Evolutionary conservation across 2,329 filamentous ascomycete species (phyloP), one percentile per base, ranked within the genome.

Genomic region (Pseudogymnoascus pannorum): DNA sequence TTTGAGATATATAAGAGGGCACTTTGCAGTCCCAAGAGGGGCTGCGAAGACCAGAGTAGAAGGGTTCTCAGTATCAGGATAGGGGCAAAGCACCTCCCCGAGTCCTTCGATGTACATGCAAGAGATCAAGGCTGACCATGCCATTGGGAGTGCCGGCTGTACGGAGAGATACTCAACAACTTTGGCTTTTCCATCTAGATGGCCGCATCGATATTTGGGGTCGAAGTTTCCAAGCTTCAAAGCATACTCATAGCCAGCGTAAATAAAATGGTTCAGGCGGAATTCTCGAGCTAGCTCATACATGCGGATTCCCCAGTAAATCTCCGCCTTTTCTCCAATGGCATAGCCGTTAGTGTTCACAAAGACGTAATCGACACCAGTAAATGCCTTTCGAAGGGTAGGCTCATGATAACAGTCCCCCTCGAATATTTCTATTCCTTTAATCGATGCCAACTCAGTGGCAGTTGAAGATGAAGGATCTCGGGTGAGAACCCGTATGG

Each of bases 321-420:
- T 60, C 58, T 74, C 72, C 1, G 63, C 61, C 58, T 73, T 74
- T 57, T 72, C 69, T 2, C 72, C 62, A 65, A 69, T 64, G 40
- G 74, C 75, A 64, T 75, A 76, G 7, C 74, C 73, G 62, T 78
- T 75, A 4, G 75, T 73, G 66, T 77, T 78, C 24, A 77, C 69
- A 64, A 74, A 77, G 3, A 72, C 75, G 58, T 69, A 69, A 31
- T 71, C 68, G 42, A 72, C 72, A 16, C 69, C 72, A 9, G 64
- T 57, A 60, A 77, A 72, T 0, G 71, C 74, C n/a, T 63, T 64
- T 57, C 72, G 69, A 18, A 76, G 72, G 59, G 70, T 67, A 3
- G 62, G 16, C 63, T 76, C 74, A 57, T 68, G 69, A 60, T 72
- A 71, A 35, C 72, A 71, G 20, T 70, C 73, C 40, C 75, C 77